A percentile compares a stretch with the other conserved stretches of the same genome.
Conservation (phyloP, 23 red algal genomes). For the Chondrus crispus region DNA sequence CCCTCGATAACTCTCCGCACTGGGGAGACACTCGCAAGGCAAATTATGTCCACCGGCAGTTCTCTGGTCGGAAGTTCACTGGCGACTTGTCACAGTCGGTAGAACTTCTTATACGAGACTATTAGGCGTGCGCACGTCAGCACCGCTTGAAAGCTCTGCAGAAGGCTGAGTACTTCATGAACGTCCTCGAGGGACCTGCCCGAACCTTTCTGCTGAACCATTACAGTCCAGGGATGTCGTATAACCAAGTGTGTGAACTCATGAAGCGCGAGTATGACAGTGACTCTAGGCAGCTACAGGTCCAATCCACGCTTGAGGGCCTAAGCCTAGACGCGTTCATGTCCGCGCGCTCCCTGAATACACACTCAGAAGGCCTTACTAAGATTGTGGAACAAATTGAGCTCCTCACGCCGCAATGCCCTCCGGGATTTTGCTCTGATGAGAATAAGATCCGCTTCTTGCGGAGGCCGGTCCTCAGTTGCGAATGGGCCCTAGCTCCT, state of each 20-base stretch:
- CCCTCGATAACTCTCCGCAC: too few relatives aligned
- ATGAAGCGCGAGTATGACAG: slow-evolving; percentile 9
- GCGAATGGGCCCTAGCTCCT: not conserved
- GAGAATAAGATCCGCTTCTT: slow-evolving; percentile 6
- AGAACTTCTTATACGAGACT: not conserved
- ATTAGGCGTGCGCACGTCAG: not conserved
- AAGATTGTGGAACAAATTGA: not conserved
- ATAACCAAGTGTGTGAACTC: not conserved
- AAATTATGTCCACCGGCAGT: not conserved
- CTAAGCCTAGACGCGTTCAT: slow-evolving; percentile 20
- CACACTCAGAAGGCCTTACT: not conserved
- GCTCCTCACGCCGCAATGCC: not conserved
- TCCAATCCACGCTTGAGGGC: not conserved
- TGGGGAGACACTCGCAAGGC: slow-evolving; percentile 12
- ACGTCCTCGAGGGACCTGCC: not conserved
- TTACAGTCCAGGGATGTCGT: not conserved
- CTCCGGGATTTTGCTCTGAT: not conserved
- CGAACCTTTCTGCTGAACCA: not conserved
- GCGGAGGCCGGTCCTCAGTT: not conserved
- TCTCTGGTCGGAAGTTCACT: not conserved
- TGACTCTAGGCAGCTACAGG: not conserved
- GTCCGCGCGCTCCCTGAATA: too few relatives aligned
- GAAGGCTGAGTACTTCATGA: slow-evolving; percentile 5
- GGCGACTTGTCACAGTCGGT: not conserved
- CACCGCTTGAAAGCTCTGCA: not conserved